A percentile compares a stretch with the other conserved stretches of the same genome.
phyloP scores from a whole-genome alignment of 768 basidiomycete genomes.

The Thelephora aurantiotincta region DNA sequence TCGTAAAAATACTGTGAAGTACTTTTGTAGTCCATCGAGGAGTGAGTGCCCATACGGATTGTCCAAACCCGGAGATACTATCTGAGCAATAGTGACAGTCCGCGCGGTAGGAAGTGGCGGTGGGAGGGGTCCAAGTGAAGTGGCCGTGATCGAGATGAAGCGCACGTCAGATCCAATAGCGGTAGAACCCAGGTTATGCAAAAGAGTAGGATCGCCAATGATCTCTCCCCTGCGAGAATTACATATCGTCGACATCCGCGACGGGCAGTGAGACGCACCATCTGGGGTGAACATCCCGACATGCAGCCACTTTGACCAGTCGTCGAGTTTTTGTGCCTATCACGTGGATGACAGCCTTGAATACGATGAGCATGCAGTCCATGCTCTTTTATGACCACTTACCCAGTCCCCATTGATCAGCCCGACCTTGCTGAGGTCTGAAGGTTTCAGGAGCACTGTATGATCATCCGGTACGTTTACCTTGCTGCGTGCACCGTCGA shows the following conservation, averaged over 20 bases:
- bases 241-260: not conserved
- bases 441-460: conserved; percentile 46
- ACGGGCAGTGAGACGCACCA: not conserved
- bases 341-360: conserved; percentile 38
- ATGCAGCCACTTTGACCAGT: conserved; percentile 42
- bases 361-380: conserved; percentile 5
- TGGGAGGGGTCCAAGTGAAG: conserved; percentile 44
- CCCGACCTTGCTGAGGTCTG: conserved; percentile 53
- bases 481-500: too few relatives aligned
- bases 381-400: conserved; percentile 9
- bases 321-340: conserved; percentile 24
- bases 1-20: conserved; percentile 40
- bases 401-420: conserved; percentile 73
- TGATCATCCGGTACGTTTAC: conserved; percentile 24
- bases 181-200: conserved; percentile 28
- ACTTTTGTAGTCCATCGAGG: conserved; percentile 42
- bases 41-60: conserved; percentile 49
- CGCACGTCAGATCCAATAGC: conserved; percentile 13
- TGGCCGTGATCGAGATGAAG: conserved; percentile 22
- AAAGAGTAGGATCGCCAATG: conserved; percentile 38
- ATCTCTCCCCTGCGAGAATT: conserved; percentile 21
- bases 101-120: conserved; percentile 57
- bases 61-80: conserved; percentile 59
- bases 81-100: conserved; percentile 61
- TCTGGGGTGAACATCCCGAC: conserved; percentile 23